These are phyloP conservation scores for Chamaecyparis obtusa DNA, from an alignment of 75 land plant species.

Conservation along the genomic window DNA sequence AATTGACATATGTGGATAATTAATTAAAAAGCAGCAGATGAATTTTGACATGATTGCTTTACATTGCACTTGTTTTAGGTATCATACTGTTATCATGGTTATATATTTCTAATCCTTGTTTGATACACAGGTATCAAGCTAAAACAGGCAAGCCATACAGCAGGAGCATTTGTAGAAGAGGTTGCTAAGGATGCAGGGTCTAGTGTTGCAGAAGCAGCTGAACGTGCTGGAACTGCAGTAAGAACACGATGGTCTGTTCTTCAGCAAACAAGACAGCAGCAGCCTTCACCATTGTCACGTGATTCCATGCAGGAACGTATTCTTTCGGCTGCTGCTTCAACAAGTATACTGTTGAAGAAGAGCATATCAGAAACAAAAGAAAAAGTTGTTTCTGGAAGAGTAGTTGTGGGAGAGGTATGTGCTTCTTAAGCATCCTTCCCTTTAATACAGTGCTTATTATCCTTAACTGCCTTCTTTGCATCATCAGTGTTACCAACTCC, in stretches of 20 bases:
- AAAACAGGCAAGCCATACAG: conserved; percentile 65
- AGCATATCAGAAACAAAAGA: conserved; percentile 77
- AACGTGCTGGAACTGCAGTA: conserved; percentile 58
- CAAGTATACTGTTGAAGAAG: conserved; percentile 53
- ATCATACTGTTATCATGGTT: background rate
- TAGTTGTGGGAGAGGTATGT: conserved; percentile 72
- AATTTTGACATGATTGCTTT: background rate
- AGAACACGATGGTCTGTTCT: conserved; percentile 62
- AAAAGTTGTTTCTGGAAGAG: conserved; percentile 63
- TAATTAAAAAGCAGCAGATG: background rate
- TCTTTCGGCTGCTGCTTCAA: conserved; percentile 63
- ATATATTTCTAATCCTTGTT: background rate
- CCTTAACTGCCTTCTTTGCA: background rate
- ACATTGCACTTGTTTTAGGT: background rate
- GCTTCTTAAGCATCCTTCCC: background rate
- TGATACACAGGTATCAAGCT: conserved; percentile 51
- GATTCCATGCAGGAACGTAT: conserved; percentile 66
- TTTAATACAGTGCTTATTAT: background rate
- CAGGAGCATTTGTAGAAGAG: conserved; percentile 52
- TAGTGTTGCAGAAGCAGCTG: conserved; percentile 67
- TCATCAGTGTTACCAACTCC: background rate
- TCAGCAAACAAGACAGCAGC: conserved; percentile 42
- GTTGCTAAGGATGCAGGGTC: conserved; percentile 71
- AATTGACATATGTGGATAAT: background rate
- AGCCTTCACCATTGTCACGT: conserved; percentile 23